Base-by-base conservation (phyloP, 1,284 basidiomycete species). In the Irpex rosettiformis region DNA sequence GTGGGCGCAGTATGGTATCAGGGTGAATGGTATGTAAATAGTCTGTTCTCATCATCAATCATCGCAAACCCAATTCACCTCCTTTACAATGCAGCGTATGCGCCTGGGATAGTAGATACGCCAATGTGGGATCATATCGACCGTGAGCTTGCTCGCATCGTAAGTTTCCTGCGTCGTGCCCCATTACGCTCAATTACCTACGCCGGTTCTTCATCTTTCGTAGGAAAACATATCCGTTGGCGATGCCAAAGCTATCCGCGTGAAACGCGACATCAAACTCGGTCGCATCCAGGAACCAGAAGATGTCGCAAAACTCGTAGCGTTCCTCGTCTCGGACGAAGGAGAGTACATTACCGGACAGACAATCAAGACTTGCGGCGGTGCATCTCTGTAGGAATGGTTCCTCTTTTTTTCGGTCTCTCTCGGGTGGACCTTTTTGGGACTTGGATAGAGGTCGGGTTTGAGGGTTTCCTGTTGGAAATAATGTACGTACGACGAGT, bases 241-340 rank as follows among this genome's bases (percentile, higher is more conserved):
- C 21, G 70, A 68, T 49, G 71, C 71, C 3, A 71, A 69, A 61
- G 70, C 70, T 3, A 60, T 64, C 52, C 68, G 69, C 10, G 70
- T 73, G 18, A 70, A 71, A 61, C 65, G 63, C 29, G 67, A 70
- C 43, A 64, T 73, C 63, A 67, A 69, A 64, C 66, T 70, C 4
- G 73, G 69, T 5, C 65, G 68, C 11, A 67, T 73, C 29, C 74
- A 76, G 54, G 66, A 67, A 54, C 72, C 75, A 4, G 72, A 76
- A 54, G 73, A 78, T 57, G 72, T 78, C 59, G 75, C 77, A 8
- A 72, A 71, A 24, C 65, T 79, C n/a, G 78, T 79, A 4, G 77
- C 77, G 0, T 79, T 73, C 68, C 65, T 79, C 4, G 75, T 70
- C 5, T 76, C 74, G 1, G 68, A 74, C 28, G 75, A 75, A 57